Evolutionary conservation across 768 basidiomycete species (phyloP), one percentile per base, ranked within the genome.

Genomic region (Dacryopinax primogenitus): DNA sequence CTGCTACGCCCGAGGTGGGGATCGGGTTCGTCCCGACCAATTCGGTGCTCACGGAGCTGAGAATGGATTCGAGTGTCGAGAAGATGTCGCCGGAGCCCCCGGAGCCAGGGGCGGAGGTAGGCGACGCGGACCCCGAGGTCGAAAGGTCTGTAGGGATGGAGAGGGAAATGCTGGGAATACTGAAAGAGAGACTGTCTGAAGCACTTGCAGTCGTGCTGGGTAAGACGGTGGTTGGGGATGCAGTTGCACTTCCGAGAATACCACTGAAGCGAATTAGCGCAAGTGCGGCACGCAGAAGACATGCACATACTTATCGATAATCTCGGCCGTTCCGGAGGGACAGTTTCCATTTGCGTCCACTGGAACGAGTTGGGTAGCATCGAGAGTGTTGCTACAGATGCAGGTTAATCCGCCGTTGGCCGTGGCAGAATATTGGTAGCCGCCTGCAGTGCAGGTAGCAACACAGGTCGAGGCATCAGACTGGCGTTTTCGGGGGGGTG

Each of bases 1-100:
- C 51, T 9, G 30, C 51, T 11, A 30, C 26, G 4, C 51, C 51
- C 13, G 51, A 58, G 23, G 51, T 58, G 21, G 51, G 51, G 30
- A 58, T 11, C 3, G 51, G 51, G 26, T 32, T 32, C 26, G 51
- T 58, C 26, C 51, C 51, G 26, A 58, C 13, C 4, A 58, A 30
- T 30, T 26, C 51, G 26, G 51, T 58, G 51, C 51, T 58, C 26
- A 58, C 51, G 26, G 51, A 58, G 51, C 51, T 58, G 4, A 58
- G 51, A 3, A 58, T 11, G 13, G 51, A 13, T 23, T 58, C 51
- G 51, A 58, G 51, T 7, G 51, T 28, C 4, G 51, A 58, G 51
- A 58, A 58, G 30, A 58, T 58, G 51, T 58, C 21, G 26, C 26
- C 51, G 51, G 26, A 23, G 4, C 26, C 26, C 15, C 51, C 21